phyloP scores from a whole-genome alignment of 148 eudicot genomes.

The Chenopodium formosanum region DNA sequence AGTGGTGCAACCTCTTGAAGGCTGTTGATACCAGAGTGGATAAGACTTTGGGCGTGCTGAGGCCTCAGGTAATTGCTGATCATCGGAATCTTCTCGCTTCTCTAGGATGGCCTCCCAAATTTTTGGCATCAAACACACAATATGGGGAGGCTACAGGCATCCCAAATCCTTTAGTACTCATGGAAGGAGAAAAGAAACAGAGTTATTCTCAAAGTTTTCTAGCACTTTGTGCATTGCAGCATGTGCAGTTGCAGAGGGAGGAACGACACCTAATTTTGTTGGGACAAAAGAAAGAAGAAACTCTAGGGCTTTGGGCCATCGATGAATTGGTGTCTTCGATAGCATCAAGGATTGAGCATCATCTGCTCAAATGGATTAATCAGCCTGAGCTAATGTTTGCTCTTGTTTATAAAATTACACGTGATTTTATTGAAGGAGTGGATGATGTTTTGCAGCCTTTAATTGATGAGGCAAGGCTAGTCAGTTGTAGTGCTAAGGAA shows the following conservation, averaged over 20 bases:
- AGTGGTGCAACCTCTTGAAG: slow-evolving; percentile 40
- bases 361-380: slow-evolving; percentile 46
- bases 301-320: slow-evolving; percentile 48
- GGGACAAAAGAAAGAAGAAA: slow-evolving; percentile 27
- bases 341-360: slow-evolving; percentile 49
- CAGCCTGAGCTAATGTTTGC: slow-evolving; percentile 51
- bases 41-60: slow-evolving; percentile 37
- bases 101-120: slow-evolving; percentile 54
- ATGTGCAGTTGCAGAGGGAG: slow-evolving; percentile 40
- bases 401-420: slow-evolving; percentile 46
- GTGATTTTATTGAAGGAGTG: slow-evolving; percentile 46
- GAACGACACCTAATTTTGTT: slow-evolving; percentile 25
- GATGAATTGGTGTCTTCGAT: slow-evolving; percentile 53
- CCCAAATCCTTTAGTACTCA: slow-evolving; percentile 49
- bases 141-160: slow-evolving; percentile 27
- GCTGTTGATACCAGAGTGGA: slow-evolving; percentile 47
- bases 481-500: slow-evolving; percentile 57
- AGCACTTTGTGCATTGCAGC: slow-evolving; percentile 53
- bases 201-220: slow-evolving; percentile 48
- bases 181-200: slow-evolving; percentile 42
- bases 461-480: slow-evolving; percentile 49
- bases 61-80: slow-evolving; percentile 52
- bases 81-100: slow-evolving; percentile 47
- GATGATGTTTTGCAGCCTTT: slow-evolving; percentile 60
- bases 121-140: slow-evolving; percentile 27